Base-by-base conservation (phyloP, 345 rosid genomes). In the Schrenkiella parvula region DNA sequence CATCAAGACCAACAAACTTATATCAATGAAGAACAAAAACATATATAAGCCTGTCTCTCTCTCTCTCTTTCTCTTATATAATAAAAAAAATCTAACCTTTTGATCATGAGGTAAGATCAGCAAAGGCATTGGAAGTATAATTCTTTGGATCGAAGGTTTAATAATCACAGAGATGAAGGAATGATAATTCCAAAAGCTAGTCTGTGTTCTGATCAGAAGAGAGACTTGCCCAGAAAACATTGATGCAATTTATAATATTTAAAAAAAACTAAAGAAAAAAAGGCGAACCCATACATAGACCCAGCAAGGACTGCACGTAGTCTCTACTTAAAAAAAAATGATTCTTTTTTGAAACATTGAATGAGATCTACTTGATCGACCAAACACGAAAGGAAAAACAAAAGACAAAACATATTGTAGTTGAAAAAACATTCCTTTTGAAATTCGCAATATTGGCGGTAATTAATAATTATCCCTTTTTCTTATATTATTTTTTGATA, bases 241-340 rank as follows among this genome's bases (percentile, higher is more conserved):
- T 75, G 68, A 58, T 66, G 6, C 14, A 51, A 56, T 57, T 57
- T 66, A n/a, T 32, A 38, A 28, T 66, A 21, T 58, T 3, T 72
- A 1, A 39, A 26, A 43, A 5, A 34, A 47, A 10, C 8, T 21
- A 26, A n/a, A n/a, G n/a, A 52, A 57, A 61, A 67, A 10, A 68
- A 10, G 47, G 39, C 1, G 3, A 66, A 37, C 18, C 21, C 66
- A 57, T 57, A 46, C 60, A 28, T 48, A 67, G 73, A 67, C 73
- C 68, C 79, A 75, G 64, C 79, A 43, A 75, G 79, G 74, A 68
- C 79, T 75, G 79, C 70, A 75, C 79, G 79, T 75, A 75, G 79
- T 75, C 74, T 68, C n/a, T n/a, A n/a, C n/a, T n/a, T n/a, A 1
- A 18, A 8, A 38, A 26, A 38, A 41, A 7, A 42, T 41, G 17